Base-by-base conservation (phyloP, 1,284 basidiomycete species). In the Porodaedalea pini region DNA sequence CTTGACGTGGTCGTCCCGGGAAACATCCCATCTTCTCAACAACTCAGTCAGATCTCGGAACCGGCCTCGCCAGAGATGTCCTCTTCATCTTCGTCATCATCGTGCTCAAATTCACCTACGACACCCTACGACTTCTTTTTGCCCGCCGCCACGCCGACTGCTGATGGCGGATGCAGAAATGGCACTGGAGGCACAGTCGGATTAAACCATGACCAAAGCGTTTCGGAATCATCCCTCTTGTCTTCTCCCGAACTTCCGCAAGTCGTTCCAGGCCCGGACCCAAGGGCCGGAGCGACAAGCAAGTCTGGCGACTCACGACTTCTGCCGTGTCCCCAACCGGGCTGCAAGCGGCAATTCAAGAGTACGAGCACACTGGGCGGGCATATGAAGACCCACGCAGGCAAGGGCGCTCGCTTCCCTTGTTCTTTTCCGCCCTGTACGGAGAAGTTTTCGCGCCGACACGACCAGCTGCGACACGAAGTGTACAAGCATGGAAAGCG, bases 401-500 rank as follows among this genome's bases (percentile, higher is more conserved):
- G 58, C 7, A 60, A 60, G 49, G 58, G 58, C 17, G 40, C 53
- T 39, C 58, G 58, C 2, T 57, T 62, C 56, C 45, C 56, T 8
- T 62, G 61, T 31, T 57, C 61, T 19, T 56, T 58, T 55, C 59
- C 61, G 10, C 58, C 58, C 2, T 63, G 61, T 34, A 54, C 49
- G 48, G 61, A 63, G 40, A 63, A 55, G 34, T 63, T 63, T 39
- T 61, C 61, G 29, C 51, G 61, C 48, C 51, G 55, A 49, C 61
- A 63, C 36, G 61, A 63, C 29, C 59, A 59, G 15, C 57, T 63
- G 6, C 56, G 61, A 6, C 61, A 63, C 39, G 61, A 63, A 39
- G 61, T 63, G 8, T 54, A 60, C 51, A 60, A 63, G 40, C 61
- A 63, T 27, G 61, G 59, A 25, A 63, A 63, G 48, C 54, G 43